Base-by-base conservation (phyloP, 2,329 filamentous ascomycete species). In the Diaporthe batatas region DNA sequence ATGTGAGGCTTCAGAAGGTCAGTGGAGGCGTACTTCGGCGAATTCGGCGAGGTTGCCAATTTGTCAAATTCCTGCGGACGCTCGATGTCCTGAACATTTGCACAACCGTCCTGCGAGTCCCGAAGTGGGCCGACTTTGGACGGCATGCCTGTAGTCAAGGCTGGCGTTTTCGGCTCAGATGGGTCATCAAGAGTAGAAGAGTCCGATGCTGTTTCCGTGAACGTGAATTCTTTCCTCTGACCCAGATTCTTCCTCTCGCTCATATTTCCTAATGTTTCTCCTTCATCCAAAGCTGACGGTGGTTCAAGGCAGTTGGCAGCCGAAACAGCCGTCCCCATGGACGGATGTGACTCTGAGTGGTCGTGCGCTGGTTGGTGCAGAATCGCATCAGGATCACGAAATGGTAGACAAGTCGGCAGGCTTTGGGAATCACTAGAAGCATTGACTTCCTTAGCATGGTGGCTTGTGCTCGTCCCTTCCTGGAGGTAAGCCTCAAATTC, bases 401-500 rank as follows among this genome's bases (percentile, higher is more conserved):
- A 18, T 29, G 59, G 32, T 5, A 42, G 44, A 49, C 67, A 68
- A 4, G 32, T 29, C 16, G 54, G 32, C 23, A 25, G 71, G 14
- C 42, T 18, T 23, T 39, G 47, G 6, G 36, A 16, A 32, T 42
- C 42, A 7, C 12, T n/a, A 18, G 44, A 23, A 16, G 21, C 1
- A 12, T 18, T 39, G 8, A n/a, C n/a, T 21, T 25, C 42, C 3
- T 34, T 42, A 18, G 12, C 18, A 44, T 34, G 51, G 6, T 71
- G 54, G 23, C 34, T 71, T 25, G 54, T 51, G 54, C 62, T 68
- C 29, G 62, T 25, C 5, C 47, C 36, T 59, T n/a, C 58, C 36
- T 65, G 71, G 18, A 73, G 55, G 25, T 70, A 74, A 8, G 64
- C 67, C 32, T 73, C 54, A 6, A 73, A 53, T 34, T 57, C 49